Evolutionary conservation across 2,329 filamentous ascomycete species (phyloP), one percentile per base, ranked within the genome.

Genomic region (Cryphonectria carpinicola): DNA sequence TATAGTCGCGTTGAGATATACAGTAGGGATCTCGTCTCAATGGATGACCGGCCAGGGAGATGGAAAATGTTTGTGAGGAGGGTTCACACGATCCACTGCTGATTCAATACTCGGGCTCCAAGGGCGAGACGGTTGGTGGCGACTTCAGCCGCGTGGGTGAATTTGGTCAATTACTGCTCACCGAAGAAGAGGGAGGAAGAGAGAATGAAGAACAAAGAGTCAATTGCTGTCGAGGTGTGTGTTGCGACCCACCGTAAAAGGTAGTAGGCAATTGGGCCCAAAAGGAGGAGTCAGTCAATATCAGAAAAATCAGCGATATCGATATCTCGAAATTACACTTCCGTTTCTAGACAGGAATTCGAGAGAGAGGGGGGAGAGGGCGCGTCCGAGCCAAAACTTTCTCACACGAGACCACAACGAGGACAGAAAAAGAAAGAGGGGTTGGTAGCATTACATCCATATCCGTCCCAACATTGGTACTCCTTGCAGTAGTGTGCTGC

Each of bases 301-400:
- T 58, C 54, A 32, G 32, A 14, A 58, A 32, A 32, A 32, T 32
- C 25, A 32, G 46, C 46, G 46, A 49, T 49, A 49, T 49, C 54
- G 25, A 58, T 58, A 58, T 17, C 14, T 58, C 54, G 54, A 58
- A 58, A 58, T 58, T 58, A 32, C 54, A 35, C 54, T 32, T 58
- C 28, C 25, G 32, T 28, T 32, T 32, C 25, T 35, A 58, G 54
- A 32, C 28, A 58, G 28, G 25, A 32, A 19, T 7, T 32, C 32
- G 32, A 32, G 32, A 32, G 32, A 32, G 32, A 32, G 32, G 28
- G 28, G 28, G 28, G 28, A 2, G 28, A 28, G 28, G 28, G 28
- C 28, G 2, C 28, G 28, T n/a, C 46, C n/a, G 46, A 10, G 46
- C 8, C 0, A 49, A 49, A n/a, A n/a, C 22, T n/a, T 8, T 7